Percentiles rank a stretch among this genome's conserved stretches.
Evolutionary conservation across 2,329 filamentous ascomycete species (phyloP).

Genomic region (Beauveria rudraprayagi): DNA sequence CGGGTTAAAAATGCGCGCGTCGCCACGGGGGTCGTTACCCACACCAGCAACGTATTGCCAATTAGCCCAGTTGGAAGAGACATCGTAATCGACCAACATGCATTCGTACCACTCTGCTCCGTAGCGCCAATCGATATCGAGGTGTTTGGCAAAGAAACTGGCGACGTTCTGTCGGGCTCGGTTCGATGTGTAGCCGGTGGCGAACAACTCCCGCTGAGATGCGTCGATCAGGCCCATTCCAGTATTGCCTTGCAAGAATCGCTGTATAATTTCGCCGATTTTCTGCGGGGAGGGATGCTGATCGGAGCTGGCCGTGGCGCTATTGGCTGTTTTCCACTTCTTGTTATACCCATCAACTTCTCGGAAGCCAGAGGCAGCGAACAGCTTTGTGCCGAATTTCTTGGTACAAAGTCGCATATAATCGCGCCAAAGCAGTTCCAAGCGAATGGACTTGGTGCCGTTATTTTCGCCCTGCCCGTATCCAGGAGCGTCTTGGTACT

Average conservation of each 20-base stretch:
- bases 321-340: slow-evolving; percentile 41
- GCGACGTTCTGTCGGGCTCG: slow-evolving; percentile 70
- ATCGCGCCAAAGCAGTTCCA: slow-evolving; percentile 71
- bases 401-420: slow-evolving; percentile 70
- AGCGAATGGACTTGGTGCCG: slow-evolving; percentile 60
- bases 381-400: slow-evolving; percentile 61
- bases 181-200: slow-evolving; percentile 73
- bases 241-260: slow-evolving; percentile 60
- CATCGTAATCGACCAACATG: slow-evolving; percentile 67
- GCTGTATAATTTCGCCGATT: slow-evolving; percentile 40
- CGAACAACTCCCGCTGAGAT: slow-evolving; percentile 62
- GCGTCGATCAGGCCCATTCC: slow-evolving; percentile 74
- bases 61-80: slow-evolving; percentile 70
- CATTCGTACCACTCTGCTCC: slow-evolving; percentile 80
- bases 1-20: slow-evolving; percentile 70
- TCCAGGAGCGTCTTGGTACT: slow-evolving; percentile 37
- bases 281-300: slow-evolving; percentile 35
- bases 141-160: slow-evolving; percentile 63
- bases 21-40: slow-evolving; percentile 67
- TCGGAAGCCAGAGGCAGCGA: slow-evolving; percentile 56
- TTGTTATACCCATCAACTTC: slow-evolving; percentile 31
- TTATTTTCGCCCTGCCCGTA: slow-evolving; percentile 65
- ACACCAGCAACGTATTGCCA: slow-evolving; percentile 79
- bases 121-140: slow-evolving; percentile 70
- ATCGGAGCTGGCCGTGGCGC: slow-evolving; percentile 21